These are phyloP conservation scores for Talaromyces atroroseus DNA, from an alignment of 2,329 filamentous ascomycete species.

Conservation along the genomic window DNA sequence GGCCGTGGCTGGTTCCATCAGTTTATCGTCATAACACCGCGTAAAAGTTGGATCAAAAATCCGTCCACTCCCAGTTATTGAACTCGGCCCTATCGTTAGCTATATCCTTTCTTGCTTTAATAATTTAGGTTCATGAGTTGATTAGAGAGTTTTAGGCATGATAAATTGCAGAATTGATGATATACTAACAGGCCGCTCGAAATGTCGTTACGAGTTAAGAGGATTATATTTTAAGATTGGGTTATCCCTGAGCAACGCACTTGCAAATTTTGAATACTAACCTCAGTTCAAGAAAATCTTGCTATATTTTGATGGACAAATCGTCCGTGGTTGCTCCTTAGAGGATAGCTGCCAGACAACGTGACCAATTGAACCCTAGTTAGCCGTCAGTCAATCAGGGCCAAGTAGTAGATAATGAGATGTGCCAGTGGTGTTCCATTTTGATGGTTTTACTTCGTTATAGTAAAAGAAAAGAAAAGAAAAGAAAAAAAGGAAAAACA, in stretches of 20 bases:
- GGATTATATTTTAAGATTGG: no score
- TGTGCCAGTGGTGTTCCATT: background rate
- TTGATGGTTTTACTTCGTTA: background rate
- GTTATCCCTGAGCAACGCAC: no score
- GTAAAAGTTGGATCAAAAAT: background rate
- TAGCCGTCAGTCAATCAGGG: no score
- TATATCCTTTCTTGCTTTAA: no score
- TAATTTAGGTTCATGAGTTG: background rate
- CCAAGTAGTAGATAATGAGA: background rate
- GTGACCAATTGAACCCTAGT: background rate
- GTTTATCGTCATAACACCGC: background rate
- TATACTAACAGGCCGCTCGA: background rate
- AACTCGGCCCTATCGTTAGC: background rate
- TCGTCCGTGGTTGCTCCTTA: no score
- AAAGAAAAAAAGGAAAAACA: no score
- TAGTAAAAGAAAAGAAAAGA: no score
- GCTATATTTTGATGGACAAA: no score
- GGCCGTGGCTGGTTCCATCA: conserved; percentile 1
- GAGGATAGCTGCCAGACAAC: background rate
- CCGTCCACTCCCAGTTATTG: background rate
- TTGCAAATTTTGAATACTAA: no score
- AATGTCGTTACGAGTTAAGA: background rate
- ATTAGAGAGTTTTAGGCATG: no score
- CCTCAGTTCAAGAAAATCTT: no score
- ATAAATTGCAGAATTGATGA: no score